These are phyloP conservation scores for Suhomyces sp. DNA, from an alignment of 805 yeast species.

Conservation along the genomic window DNA sequence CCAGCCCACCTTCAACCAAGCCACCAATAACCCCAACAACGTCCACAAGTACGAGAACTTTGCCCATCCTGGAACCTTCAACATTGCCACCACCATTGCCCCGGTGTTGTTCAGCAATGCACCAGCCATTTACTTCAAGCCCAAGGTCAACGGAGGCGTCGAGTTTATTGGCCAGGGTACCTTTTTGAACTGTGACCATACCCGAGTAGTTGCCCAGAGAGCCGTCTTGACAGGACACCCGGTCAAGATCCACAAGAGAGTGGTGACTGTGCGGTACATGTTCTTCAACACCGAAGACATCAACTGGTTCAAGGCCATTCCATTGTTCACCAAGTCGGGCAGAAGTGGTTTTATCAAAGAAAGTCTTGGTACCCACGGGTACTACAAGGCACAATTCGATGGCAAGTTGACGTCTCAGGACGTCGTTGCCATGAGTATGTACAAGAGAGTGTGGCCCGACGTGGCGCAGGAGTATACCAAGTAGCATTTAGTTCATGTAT, in stretches of 20 bases:
- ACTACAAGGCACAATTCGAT: constrained; percentile 93
- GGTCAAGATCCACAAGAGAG: constrained; percentile 87
- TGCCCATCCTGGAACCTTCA: constrained; percentile 65
- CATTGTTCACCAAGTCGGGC: constrained; percentile 89
- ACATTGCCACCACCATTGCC: constrained; percentile 82
- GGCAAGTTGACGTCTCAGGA: constrained; percentile 89
- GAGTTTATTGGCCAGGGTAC: constrained; percentile 88
- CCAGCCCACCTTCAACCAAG: constrained; percentile 79
- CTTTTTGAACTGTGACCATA: constrained; percentile 79
- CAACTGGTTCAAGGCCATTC: constrained; percentile 84
- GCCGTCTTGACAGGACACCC: constrained; percentile 91
- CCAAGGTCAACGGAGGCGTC: constrained; percentile 46
- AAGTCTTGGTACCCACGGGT: constrained; percentile 96
- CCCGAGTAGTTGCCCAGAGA: constrained; percentile 83
- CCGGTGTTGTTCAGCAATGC: constrained; percentile 82
- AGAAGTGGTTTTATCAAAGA: constrained; percentile 94
- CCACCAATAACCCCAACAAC: constrained; percentile 72
- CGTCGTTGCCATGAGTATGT: constrained; percentile 88
- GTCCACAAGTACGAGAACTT: constrained; percentile 85
- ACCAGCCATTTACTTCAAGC: constrained; percentile 81
- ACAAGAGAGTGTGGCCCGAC: constrained; percentile 91
- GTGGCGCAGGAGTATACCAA: constrained; percentile 21
- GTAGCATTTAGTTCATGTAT: not conserved
- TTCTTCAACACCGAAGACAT: constrained; percentile 91
- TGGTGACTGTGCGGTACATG: constrained; percentile 94